Evolutionary conservation across 2,329 filamentous ascomycete genomes (phyloP).

Genomic region (Conoideocrella luteorostrata): DNA sequence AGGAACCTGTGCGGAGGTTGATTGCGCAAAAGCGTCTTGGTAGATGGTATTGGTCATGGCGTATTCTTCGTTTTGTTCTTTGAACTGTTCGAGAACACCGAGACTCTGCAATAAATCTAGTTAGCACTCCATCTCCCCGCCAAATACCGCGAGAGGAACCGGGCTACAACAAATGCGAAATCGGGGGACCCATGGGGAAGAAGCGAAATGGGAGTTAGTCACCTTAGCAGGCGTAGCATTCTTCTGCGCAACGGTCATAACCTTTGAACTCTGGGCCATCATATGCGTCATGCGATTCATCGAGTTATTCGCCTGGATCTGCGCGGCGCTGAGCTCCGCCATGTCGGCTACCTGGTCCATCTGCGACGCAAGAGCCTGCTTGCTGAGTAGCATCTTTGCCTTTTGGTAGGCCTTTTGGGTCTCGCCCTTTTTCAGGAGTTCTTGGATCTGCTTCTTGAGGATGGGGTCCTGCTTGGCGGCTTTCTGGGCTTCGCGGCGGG

Average conservation of each 20-base stretch:
- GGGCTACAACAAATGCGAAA: no score
- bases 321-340: slow-evolving; percentile 52
- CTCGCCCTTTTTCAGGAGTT: slow-evolving; percentile 56
- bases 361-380: slow-evolving; percentile 55
- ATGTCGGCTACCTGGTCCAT: slow-evolving; percentile 61
- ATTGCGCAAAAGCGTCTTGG: slow-evolving; percentile 75
- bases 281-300: slow-evolving; percentile 61
- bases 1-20: slow-evolving; percentile 65
- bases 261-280: slow-evolving; percentile 54
- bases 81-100: slow-evolving; percentile 54
- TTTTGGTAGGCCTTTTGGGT: slow-evolving; percentile 58
- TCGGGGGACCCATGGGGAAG: background rate
- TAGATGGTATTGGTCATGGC: slow-evolving; percentile 67
- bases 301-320: slow-evolving; percentile 59
- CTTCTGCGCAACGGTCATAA: slow-evolving; percentile 52
- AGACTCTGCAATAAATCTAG: no score
- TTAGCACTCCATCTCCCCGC: no score
- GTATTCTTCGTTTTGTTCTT: slow-evolving; percentile 57
- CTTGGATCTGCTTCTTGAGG: slow-evolving; percentile 58
- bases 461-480: slow-evolving; percentile 54
- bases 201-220: slow-evolving; percentile 9
- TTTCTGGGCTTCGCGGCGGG: slow-evolving; percentile 54
- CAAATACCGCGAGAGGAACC: no score
- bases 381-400: slow-evolving; percentile 55
- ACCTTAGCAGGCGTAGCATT: slow-evolving; percentile 54